phyloP scores from a whole-genome alignment of 1,284 basidiomycete species.

The Boletus mariae region DNA sequence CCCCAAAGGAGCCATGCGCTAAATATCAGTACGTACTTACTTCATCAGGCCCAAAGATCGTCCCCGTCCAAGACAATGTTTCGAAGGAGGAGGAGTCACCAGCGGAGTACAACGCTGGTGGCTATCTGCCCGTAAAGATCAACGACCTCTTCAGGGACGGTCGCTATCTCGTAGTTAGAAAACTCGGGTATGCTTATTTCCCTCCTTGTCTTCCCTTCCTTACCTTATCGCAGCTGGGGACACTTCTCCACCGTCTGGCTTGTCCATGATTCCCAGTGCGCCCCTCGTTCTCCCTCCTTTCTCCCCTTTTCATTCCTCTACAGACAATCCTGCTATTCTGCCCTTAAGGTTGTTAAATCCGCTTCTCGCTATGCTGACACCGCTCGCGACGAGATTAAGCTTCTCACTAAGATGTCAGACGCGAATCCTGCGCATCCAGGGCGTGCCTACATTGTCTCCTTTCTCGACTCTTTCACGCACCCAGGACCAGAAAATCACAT shows the following conservation, averaged over 20 bases:
- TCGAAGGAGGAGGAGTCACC: conserved; percentile 75
- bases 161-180: conserved; percentile 77
- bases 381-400: conserved; percentile 87
- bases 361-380: conserved; percentile 83
- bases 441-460: conserved; percentile 72
- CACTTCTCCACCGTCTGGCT: conserved; percentile 90
- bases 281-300: conserved; percentile 18
- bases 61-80: conserved; percentile 59
- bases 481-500: conserved; percentile 69
- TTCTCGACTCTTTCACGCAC: conserved; percentile 84
- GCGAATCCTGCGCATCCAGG: conserved; percentile 71
- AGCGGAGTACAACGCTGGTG: conserved; percentile 77
- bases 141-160: conserved; percentile 77
- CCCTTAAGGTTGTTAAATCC: conserved; percentile 92
- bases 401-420: conserved; percentile 73
- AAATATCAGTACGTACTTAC: conserved; percentile 75
- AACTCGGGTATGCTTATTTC: conserved; percentile 62
- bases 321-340: conserved; percentile 71
- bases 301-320: conserved; percentile 13
- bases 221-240: conserved; percentile 64
- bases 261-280: conserved; percentile 68
- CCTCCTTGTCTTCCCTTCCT: conserved; percentile 17
- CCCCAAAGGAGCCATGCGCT: conserved; percentile 59
- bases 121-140: conserved; percentile 76
- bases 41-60: conserved; percentile 60